These are phyloP conservation scores for Pseudogymnoascus pannorum DNA, from an alignment of 2,329 filamentous ascomycete species.

Conservation along the genomic window DNA sequence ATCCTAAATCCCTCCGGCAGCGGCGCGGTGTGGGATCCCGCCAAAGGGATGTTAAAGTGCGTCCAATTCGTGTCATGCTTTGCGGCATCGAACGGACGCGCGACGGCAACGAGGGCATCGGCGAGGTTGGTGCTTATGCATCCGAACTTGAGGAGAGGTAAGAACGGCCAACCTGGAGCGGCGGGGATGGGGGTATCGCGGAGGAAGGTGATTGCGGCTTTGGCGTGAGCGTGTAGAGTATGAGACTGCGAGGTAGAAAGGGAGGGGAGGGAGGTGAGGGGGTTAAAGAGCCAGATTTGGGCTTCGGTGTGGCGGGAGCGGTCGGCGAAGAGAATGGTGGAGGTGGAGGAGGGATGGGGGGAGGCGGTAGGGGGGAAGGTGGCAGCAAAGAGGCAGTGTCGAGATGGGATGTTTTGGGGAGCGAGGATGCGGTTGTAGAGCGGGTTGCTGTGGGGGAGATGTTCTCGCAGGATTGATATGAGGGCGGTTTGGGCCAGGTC, in stretches of 20 bases:
- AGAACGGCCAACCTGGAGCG: slow-evolving; percentile 28
- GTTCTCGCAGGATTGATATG: slow-evolving; percentile 17
- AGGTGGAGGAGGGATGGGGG: slow-evolving; percentile 7
- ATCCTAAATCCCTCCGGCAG: slow-evolving; percentile 18
- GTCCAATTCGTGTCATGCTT: slow-evolving; percentile 20
- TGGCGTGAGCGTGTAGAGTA: slow-evolving; percentile 15
- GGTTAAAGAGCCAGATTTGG: slow-evolving; percentile 27
- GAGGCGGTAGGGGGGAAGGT: slow-evolving; percentile 9
- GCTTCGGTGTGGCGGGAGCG: slow-evolving; percentile 24
- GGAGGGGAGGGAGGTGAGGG: slow-evolving; percentile 15
- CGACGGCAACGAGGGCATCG: slow-evolving; percentile 13
- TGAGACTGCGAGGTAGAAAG: slow-evolving; percentile 3
- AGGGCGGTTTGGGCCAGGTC: slow-evolving; percentile 17
- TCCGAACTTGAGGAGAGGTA: slow-evolving; percentile 19
- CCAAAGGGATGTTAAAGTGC: slow-evolving; percentile 16
- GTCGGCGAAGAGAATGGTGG: slow-evolving; percentile 26
- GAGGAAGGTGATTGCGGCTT: slow-evolving; percentile 17
- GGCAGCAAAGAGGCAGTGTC: slow-evolving; percentile 26
- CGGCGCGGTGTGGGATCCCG: background rate
- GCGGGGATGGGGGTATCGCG: slow-evolving; percentile 18
- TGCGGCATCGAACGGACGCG: slow-evolving; percentile 13
- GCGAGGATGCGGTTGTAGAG: slow-evolving; percentile 25
- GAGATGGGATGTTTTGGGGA: slow-evolving; percentile 22
- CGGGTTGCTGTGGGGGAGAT: slow-evolving; percentile 25
- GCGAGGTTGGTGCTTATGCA: slow-evolving; percentile 20